These are phyloP conservation scores for Oxyria digyna DNA, from an alignment of 148 eudicot genomes.

Conservation along the genomic window DNA sequence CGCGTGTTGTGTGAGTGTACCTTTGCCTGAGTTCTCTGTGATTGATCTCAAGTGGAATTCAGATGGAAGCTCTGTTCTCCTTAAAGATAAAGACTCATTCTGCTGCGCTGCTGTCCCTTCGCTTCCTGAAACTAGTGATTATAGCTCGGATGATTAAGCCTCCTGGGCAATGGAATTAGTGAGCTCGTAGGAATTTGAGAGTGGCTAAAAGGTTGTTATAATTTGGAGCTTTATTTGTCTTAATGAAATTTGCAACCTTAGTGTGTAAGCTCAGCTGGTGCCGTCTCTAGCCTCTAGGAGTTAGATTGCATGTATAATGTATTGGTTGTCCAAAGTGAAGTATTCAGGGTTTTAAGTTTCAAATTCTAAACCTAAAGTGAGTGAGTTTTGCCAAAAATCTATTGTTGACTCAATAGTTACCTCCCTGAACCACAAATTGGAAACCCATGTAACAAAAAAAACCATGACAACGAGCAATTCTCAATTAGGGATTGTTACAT, in stretches of 20 bases:
- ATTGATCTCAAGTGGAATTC: slow-evolving; percentile 82
- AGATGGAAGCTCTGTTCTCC: slow-evolving; percentile 67
- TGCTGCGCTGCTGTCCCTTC: slow-evolving; percentile 76
- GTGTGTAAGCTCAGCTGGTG: neutral
- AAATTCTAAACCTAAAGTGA: neutral
- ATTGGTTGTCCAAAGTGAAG: neutral
- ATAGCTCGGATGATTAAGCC: slow-evolving; percentile 65
- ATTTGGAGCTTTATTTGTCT: neutral
- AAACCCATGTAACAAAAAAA: too few relatives aligned
- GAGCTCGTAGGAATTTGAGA: neutral
- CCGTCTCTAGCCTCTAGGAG: neutral
- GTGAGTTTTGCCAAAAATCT: too few relatives aligned
- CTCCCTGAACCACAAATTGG: too few relatives aligned
- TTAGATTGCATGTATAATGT: neutral
- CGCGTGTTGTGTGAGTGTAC: slow-evolving; percentile 70
- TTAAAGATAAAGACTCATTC: slow-evolving; percentile 81
- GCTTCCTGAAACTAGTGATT: slow-evolving; percentile 67
- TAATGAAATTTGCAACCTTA: neutral
- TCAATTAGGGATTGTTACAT: neutral
- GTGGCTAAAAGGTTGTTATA: neutral
- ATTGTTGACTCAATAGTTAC: too few relatives aligned
- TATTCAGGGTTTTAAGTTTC: neutral
- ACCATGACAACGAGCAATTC: neutral
- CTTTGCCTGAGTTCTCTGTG: slow-evolving; percentile 50
- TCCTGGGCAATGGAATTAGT: neutral